These are phyloP conservation scores for Pinus tabuliformis DNA, from an alignment of 75 land plant species.

Conservation along the genomic window DNA sequence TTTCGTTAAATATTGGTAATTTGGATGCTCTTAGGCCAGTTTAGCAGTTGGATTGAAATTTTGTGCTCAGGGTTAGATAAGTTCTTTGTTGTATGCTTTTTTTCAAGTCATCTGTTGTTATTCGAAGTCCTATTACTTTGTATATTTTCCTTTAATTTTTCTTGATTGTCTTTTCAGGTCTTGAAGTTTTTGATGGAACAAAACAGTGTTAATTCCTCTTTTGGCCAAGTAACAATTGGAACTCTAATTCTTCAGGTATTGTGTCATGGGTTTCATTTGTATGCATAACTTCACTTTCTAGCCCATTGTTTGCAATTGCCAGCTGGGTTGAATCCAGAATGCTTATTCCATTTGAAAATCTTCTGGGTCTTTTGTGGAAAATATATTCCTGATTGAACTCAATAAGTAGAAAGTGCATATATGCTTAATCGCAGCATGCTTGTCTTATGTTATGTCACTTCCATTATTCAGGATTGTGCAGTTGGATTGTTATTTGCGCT, in stretches of 20 bases:
- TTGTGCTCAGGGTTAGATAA: not conserved
- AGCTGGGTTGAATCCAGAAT: slow-evolving; percentile 3
- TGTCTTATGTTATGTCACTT: not conserved
- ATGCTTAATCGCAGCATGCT: not conserved
- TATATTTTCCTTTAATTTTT: not conserved
- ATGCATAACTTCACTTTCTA: not conserved
- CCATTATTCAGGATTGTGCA: slow-evolving; percentile 76
- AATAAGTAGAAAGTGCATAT: not conserved
- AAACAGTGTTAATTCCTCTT: slow-evolving; percentile 79
- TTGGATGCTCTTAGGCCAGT: not conserved
- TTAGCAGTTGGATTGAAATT: not conserved
- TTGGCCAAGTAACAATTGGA: slow-evolving; percentile 98
- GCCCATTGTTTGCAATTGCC: not conserved
- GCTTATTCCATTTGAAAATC: not conserved
- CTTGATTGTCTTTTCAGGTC: slow-evolving; percentile 50
- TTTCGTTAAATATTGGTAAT: not conserved
- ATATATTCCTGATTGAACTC: not conserved
- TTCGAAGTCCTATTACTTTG: not conserved
- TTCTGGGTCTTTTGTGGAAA: not conserved
- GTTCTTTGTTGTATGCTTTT: not conserved
- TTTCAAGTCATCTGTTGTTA: not conserved
- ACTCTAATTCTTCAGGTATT: slow-evolving; percentile 95
- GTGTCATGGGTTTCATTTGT: not conserved
- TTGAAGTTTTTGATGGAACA: slow-evolving; percentile 96
- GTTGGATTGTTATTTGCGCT: slow-evolving; percentile 98